Base-by-base conservation (phyloP, 2,329 filamentous ascomycete genomes). In the Trichophyton mentagrophytes region DNA sequence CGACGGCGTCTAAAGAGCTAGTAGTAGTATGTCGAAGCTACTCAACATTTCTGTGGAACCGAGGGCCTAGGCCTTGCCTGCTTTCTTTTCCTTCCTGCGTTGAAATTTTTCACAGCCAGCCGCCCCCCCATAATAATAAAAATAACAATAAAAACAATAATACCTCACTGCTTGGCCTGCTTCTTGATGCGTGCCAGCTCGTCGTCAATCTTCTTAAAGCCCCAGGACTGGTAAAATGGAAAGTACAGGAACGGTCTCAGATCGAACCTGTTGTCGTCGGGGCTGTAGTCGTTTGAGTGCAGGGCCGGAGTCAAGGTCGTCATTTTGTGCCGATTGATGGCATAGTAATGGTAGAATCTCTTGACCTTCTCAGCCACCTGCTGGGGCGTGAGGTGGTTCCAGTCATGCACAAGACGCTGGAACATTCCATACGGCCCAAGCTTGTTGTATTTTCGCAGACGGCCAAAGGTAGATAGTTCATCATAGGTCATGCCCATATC, bases 271-370 rank as follows among this genome's bases (percentile, higher is more conserved):
- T 63, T 63, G 49, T 63, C 79, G 61, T 82, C 79, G 0, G 76
- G 74, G 47, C 69, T 75, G 64, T 84, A 83, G 3, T 69, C 62
- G 38, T 66, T 65, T 36, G 74, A 66, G 63, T 84, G 82, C 33
- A 81, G 71, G 0, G 77, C 75, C 0, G 81, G 81, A 1, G 82
- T 84, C 62, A 83, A 71, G 4, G 80, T 78, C 0, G 80, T 83
- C 68, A 79, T 78, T 71, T 86, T 86, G 70, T 86, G 83, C 15
- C 84, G 72, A 66, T 85, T 85, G 65, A 85, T 80, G 1, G 78
- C 77, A 67, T 64, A 66, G 59, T 64, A 69, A 42, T 66, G 62
- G 61, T 70, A 71, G 33, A 57, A 61, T 1, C 70, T 64, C 63
- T 73, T 72, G 8, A 76, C 73, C 64, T 77, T 78, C 38, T 69